phyloP scores from a whole-genome alignment of 2,329 filamentous ascomycete species.

The Penicillium sp. region DNA sequence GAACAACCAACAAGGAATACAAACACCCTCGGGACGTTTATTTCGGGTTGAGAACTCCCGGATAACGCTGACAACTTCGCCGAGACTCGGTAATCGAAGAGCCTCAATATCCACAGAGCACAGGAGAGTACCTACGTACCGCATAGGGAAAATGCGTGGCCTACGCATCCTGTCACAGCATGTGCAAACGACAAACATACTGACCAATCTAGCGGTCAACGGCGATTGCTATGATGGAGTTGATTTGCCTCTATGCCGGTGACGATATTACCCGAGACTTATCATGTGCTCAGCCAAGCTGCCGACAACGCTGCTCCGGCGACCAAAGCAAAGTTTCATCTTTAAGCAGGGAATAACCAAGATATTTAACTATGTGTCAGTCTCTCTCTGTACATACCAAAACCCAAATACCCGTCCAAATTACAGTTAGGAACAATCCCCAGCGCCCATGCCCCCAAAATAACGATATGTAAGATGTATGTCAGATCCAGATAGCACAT shows the following conservation, averaged over 20 bases:
- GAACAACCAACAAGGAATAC: background rate
- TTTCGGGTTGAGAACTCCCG: background rate
- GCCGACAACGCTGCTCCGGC: background rate
- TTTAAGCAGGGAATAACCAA: background rate
- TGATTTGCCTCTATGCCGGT: background rate
- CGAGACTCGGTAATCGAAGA: background rate
- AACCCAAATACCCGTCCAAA: background rate
- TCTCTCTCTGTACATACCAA: background rate
- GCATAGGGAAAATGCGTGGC: background rate
- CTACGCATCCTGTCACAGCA: constrained; percentile 1
- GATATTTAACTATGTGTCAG: background rate
- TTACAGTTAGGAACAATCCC: background rate
- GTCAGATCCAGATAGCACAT: background rate
- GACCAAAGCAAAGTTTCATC: background rate
- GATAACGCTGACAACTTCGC: background rate
- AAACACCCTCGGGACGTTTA: background rate
- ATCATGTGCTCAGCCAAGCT: constrained; percentile 2
- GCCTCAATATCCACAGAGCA: background rate
- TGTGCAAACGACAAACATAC: background rate
- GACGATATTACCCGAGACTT: constrained; percentile 5
- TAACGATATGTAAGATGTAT: background rate
- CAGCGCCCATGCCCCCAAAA: background rate
- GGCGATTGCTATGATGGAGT: background rate
- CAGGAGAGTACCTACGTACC: background rate
- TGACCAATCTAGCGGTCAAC: background rate